Evolutionary conservation across 805 yeast species (phyloP).

Genomic region (Schwanniomyces yamadae): DNA sequence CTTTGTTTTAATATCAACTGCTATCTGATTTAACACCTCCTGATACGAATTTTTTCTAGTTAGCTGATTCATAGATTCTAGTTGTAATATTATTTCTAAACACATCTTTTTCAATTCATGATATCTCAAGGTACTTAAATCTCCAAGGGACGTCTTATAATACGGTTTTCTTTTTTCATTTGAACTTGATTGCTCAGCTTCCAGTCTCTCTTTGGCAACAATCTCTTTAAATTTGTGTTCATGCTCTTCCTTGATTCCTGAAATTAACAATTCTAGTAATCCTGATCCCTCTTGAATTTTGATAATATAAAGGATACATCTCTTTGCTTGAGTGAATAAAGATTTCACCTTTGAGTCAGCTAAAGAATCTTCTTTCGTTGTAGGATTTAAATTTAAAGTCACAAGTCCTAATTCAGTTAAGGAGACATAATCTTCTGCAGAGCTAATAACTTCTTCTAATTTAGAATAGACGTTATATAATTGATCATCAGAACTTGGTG

Average conservation of each 20-base stretch:
- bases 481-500: conserved; percentile 56
- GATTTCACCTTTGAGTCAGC: conserved; percentile 58
- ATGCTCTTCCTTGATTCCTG: conserved; percentile 65
- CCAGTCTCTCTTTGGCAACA: conserved; percentile 44
- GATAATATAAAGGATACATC: conserved; percentile 78
- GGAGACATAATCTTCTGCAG: conserved; percentile 43
- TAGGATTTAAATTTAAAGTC: conserved; percentile 57
- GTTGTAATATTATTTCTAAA: conserved; percentile 68
- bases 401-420: conserved; percentile 52
- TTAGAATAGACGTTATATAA: conserved; percentile 44
- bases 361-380: conserved; percentile 44
- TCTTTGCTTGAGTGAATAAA: conserved; percentile 71
- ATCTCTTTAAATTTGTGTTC: conserved; percentile 63
- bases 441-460: conserved; percentile 37
- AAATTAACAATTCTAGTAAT: conserved; percentile 65
- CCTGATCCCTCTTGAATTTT: conserved; percentile 74
- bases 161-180: conserved; percentile 44
- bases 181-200: conserved; percentile 29
- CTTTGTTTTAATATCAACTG: conserved; percentile 65
- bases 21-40: conserved; percentile 75
- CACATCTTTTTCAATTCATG: conserved; percentile 77
- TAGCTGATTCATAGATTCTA: conserved; percentile 67
- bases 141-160: conserved; percentile 48
- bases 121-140: conserved; percentile 51
- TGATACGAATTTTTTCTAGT: conserved; percentile 74